Evolutionary conservation across 2,329 filamentous ascomycete species (phyloP), one percentile per base, ranked within the genome.

Genomic region (Phoma herbarum): DNA sequence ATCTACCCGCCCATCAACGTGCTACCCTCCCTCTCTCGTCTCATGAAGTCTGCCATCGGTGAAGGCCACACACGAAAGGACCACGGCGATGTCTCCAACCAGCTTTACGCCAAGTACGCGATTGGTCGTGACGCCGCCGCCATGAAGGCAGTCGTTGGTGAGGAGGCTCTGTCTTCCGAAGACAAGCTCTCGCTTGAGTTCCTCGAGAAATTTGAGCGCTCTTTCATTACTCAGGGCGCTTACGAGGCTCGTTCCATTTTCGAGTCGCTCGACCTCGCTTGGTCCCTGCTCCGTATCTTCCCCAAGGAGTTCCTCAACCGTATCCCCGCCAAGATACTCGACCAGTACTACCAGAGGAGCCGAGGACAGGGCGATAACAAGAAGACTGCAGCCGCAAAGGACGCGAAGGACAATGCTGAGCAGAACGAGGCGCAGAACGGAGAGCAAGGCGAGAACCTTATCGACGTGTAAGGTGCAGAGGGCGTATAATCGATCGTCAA

Each of bases 41-140:
- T 99, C 77, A 99, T 99, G 95, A 99, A 99, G 82, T 99, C 95
- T 74, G 95, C 95, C 78, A 99, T 99, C 75, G 95, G 95, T 72
- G 93, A 98, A 82, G 92, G 92, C 66, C 94, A 93, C 85, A 99
- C 95, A 25, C 91, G 95, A 73, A 93, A 92, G 80, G 96, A 99
- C 75, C 95, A 99, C 81, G 92, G 92, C 70, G 95, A 99, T 81
- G 95, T 99, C 49, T 99, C 95, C 69, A 99, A 99, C 85, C 95
- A 99, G 85, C 87, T 99, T 66, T 99, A 99, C 79, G 95, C 95
- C 81, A 99, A 99, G 83, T 99, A 99, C 79, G 95, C 95, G 79
- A 98, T 99, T 77, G 95, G 95, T 77, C 93, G 94, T 85, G 95
- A 99, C 75, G 95, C 95, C 20, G 94, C 96, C 35, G 90, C 93